These are phyloP conservation scores for Hawksworthiomyces lignivorus DNA, from an alignment of 2,329 filamentous ascomycete genomes.

Conservation along the genomic window DNA sequence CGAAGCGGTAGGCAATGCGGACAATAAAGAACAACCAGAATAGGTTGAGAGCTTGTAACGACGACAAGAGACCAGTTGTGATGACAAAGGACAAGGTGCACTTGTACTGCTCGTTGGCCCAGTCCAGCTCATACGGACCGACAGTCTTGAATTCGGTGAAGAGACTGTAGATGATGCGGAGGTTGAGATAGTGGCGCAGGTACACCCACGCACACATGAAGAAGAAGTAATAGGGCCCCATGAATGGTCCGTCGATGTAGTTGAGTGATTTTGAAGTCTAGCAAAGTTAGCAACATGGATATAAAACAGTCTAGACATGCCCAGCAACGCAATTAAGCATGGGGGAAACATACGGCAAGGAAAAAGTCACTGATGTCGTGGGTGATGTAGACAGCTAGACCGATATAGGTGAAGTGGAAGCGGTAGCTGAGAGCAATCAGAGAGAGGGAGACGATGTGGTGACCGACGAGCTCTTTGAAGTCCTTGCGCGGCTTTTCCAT, in stretches of 20 bases:
- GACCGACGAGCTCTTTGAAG: constrained; percentile 84
- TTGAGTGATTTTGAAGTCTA: constrained; percentile 87
- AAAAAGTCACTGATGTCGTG: constrained; percentile 96
- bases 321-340: too few species aligned
- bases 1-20: constrained; percentile 65
- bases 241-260: constrained; percentile 73
- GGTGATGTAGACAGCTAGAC: constrained; percentile 85
- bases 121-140: constrained; percentile 68
- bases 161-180: constrained; percentile 67
- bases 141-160: constrained; percentile 69
- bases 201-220: constrained; percentile 87
- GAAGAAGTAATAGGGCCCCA: constrained; percentile 74
- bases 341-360: constrained; percentile 60
- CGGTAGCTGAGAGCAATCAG: constrained; percentile 84
- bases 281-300: background rate
- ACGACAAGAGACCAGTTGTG: constrained; percentile 54
- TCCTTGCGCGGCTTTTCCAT: constrained; percentile 93
- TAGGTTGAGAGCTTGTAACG: constrained; percentile 66
- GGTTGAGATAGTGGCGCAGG: constrained; percentile 77
- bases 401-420: constrained; percentile 96
- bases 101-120: constrained; percentile 71
- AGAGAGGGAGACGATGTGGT: constrained; percentile 81
- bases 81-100: constrained; percentile 63
- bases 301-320: too few species aligned
- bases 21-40: constrained; percentile 78